Base-by-base conservation (phyloP, 2,329 filamentous ascomycete genomes). In the Aspergillus ochraceoroseus region DNA sequence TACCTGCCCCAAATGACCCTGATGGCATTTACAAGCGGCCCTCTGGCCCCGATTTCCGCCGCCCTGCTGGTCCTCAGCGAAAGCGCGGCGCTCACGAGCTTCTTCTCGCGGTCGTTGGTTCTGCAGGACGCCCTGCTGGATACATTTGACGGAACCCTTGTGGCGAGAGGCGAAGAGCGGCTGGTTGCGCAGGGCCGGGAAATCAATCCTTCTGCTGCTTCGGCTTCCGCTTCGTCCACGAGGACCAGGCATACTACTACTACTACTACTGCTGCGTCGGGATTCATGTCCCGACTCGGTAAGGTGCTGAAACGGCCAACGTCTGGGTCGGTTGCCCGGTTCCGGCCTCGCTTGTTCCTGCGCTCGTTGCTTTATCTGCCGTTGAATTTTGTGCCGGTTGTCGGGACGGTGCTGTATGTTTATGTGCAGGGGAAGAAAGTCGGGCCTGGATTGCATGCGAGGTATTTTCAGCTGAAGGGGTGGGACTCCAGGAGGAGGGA, bases 381-480 rank as follows among this genome's bases (percentile, higher is more conserved):
- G 7, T 74, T 96, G 46, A 96, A 95, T 69, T 88, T 95, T 60
- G 88, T 96, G 37, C 90, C 90, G 0, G 75, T 95, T 0, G 78
- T 95, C 12, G 90, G 90, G 4, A 95, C 89, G 0, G 70, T 81
- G 5, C 69, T 88, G 3, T 96, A 94, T 63, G 75, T 95, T 22
- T 62, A 84, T 18, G 61, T 94, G 11, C 87, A 95, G 64, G 84
- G 83, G 64, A 64, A 63, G 54, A 70, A 69, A 43, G 61, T 68
- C 17, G 79, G 75, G 2, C 77, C 79, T 27, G 68, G 68, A 1
- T 70, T 72, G 25, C 74, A 79, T 57, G 60, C 64, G 3, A 63
- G 92, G 66, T 95, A 95, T 66, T 95, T 95, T 63, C 86, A 94
- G 69, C 74, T 96, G 47, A 96, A 95, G 70, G 77, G 79, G 32